Base-by-base conservation (phyloP, 116 monocot species). In the Iris pallida region DNA sequence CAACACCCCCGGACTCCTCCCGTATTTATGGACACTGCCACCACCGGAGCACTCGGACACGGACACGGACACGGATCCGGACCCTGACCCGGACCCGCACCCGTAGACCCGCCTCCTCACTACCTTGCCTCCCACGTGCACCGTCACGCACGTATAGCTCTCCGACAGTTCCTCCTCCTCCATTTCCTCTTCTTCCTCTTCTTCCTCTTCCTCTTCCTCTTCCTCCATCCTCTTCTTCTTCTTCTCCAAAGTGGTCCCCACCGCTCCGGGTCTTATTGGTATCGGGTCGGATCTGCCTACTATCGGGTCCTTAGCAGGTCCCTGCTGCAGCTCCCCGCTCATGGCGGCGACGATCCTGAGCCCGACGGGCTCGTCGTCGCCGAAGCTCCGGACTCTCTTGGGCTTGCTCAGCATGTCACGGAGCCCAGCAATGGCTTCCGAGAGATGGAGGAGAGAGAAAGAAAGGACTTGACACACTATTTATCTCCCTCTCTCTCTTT, bases 131-230 rank as follows among this genome's bases (percentile, higher is more conserved):
- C 80, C 73, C 0, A 77, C 65, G 59, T 60, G 79, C 17, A 73
- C 65, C 40, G 70, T 84, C 53, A 84, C 84, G 51, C 84, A 80
- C 54, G 84, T 84, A 73, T 84, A 80, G 69, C 76, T 73, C 80
- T 84, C 84, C 15, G 78, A 83, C 42, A 82, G 41, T 63, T 72
- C 58, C 72, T 17, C 55, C 65, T 49, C 61, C 57, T 64, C 74
- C 45, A 56, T 61, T 9, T 71, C 66, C 30, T 43, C 75, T 41
- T 40, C 47, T 16, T 42, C 66, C 40, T 6, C 6, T 4, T 30
- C 40, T 30, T 0, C 8, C 8, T 5, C 57, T 45, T 48, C 51
- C 47, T 20, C 63, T 6, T 47, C 66, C 14, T 51, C 40, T 2
- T 15, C 40, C 66, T 43, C 45, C 63, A n/a, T 11, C 30, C 11